Conservation (phyloP, 495 filamentous ascomycete species). For the Aspergillus wentii region DNA sequence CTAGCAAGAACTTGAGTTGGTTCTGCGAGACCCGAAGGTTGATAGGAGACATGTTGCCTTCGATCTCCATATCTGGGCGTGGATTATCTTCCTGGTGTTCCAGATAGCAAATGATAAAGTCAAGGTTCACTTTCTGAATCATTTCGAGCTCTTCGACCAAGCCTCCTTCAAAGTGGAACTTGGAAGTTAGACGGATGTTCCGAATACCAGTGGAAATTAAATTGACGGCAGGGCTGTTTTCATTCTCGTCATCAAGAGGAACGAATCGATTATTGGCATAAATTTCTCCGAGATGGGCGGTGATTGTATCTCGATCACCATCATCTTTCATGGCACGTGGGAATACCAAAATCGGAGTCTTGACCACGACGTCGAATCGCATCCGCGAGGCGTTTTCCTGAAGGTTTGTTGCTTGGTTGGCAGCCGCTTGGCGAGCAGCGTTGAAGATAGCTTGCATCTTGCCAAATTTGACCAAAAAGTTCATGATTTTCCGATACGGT, state of each 20-base stretch:
- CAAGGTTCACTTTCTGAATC: slow-evolving; percentile 92
- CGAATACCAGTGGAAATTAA: slow-evolving; percentile 87
- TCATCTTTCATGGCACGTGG: slow-evolving; percentile 62
- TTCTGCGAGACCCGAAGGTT: slow-evolving; percentile 86
- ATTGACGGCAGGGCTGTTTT: slow-evolving; percentile 68
- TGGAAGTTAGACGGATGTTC: slow-evolving; percentile 84
- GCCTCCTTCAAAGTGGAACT: slow-evolving; percentile 73
- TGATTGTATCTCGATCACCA: slow-evolving; percentile 73
- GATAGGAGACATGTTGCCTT: slow-evolving; percentile 85
- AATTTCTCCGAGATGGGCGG: slow-evolving; percentile 92
- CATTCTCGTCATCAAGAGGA: slow-evolving; percentile 65
- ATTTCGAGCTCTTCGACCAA: slow-evolving; percentile 84
- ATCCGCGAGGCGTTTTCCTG: slow-evolving; percentile 85
- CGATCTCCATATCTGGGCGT: slow-evolving; percentile 86
- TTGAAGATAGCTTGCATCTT: slow-evolving; percentile 99
- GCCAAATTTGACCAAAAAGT: slow-evolving; percentile 95
- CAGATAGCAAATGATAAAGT: slow-evolving; percentile 83
- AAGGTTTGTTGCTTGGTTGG: slow-evolving; percentile 86
- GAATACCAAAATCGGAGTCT: slow-evolving; percentile 93
- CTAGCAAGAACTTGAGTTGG: slow-evolving; percentile 82
- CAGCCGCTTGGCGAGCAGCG: slow-evolving; percentile 90
- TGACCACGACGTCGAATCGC: slow-evolving; percentile 88
- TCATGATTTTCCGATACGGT: slow-evolving; percentile 96
- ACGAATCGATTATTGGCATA: slow-evolving; percentile 92
- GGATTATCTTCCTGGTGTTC: slow-evolving; percentile 75